A percentile compares a stretch with the other conserved stretches of the same genome.
These are phyloP conservation scores for Apiotrichum sp. DNA, from an alignment of 1,284 basidiomycete genomes.

Conservation along the genomic window DNA sequence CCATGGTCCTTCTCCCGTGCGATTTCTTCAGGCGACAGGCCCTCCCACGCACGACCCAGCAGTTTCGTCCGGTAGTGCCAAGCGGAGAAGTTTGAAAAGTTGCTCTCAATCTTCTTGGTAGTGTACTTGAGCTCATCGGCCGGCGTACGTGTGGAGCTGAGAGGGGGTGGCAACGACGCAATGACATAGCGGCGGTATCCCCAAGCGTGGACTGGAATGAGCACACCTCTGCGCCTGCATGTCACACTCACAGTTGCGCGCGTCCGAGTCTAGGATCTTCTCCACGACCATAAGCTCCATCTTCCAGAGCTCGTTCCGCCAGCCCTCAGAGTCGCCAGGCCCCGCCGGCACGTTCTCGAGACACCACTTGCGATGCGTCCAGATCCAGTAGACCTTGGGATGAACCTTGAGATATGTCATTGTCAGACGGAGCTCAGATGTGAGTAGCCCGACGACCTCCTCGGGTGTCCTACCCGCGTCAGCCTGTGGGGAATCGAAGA, in stretches of 20 bases:
- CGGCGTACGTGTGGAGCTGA: constrained; percentile 45
- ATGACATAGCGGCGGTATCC: constrained; percentile 80
- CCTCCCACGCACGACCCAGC: constrained; percentile 62
- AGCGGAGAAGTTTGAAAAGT: constrained; percentile 96
- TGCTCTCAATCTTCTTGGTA: constrained; percentile 81
- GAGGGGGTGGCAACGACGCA: constrained; percentile 55
- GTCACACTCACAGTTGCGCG: constrained; percentile 70
- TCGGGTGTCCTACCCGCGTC: constrained; percentile 49
- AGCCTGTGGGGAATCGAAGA: too few relatives aligned
- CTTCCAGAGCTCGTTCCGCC: constrained; percentile 72
- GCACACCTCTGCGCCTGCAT: neutral
- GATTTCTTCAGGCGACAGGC: constrained; percentile 52
- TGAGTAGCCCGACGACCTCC: constrained; percentile 60
- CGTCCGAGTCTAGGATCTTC: constrained; percentile 79
- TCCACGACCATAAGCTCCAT: constrained; percentile 78
- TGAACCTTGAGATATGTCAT: constrained; percentile 69
- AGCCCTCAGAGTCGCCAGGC: constrained; percentile 54
- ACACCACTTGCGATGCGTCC: constrained; percentile 94
- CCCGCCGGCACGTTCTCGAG: constrained; percentile 74
- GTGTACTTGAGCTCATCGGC: constrained; percentile 70
- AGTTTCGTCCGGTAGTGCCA: constrained; percentile 97
- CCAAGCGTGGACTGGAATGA: constrained; percentile 76
- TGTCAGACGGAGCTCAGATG: constrained; percentile 72
- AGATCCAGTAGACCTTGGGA: constrained; percentile 94
- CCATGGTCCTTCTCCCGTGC: constrained; percentile 60